Conservation (phyloP, 75 land plant species). For the Pinus albicaulis region DNA sequence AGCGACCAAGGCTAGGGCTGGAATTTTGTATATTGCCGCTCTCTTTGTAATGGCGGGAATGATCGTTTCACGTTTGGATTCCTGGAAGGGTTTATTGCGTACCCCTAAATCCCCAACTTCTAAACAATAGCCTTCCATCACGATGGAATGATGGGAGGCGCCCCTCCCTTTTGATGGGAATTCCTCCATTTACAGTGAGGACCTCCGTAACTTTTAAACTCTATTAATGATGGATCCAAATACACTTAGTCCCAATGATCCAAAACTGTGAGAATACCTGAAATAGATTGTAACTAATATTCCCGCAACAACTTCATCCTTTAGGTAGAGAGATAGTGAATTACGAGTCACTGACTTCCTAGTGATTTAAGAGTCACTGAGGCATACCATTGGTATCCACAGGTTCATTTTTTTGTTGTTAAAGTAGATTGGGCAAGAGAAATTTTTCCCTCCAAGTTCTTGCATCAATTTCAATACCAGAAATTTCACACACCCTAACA, state of each 20-base stretch:
- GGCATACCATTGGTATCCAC: conserved; percentile 80
- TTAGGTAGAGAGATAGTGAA: conserved; percentile 65
- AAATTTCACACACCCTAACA: conserved; percentile 40
- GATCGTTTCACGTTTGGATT: too few species aligned
- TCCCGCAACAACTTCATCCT: conserved; percentile 65
- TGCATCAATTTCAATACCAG: conserved; percentile 64
- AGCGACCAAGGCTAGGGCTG: too few species aligned
- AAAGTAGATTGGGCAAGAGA: conserved; percentile 53
- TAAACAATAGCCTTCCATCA: too few species aligned
- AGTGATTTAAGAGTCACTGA: too few species aligned
- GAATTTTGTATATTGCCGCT: too few species aligned
- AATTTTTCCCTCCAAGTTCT: conserved; percentile 26
- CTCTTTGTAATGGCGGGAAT: too few species aligned
- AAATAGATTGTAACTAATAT: conserved; percentile 78
- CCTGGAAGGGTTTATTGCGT: too few species aligned
- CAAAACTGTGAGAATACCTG: conserved; percentile 65
- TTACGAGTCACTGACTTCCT: too few species aligned
- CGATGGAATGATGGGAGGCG: too few species aligned
- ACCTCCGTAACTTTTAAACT: conserved; percentile 35
- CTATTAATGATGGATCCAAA: conserved; percentile 83
- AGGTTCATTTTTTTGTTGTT: conserved; percentile 71
- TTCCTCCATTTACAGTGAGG: too few species aligned
- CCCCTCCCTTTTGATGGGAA: too few species aligned
- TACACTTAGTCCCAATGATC: conserved; percentile 89
- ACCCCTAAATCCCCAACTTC: too few species aligned